Evolutionary conservation across 2,329 filamentous ascomycete genomes (phyloP).

Genomic region (Venturia carpophila): DNA sequence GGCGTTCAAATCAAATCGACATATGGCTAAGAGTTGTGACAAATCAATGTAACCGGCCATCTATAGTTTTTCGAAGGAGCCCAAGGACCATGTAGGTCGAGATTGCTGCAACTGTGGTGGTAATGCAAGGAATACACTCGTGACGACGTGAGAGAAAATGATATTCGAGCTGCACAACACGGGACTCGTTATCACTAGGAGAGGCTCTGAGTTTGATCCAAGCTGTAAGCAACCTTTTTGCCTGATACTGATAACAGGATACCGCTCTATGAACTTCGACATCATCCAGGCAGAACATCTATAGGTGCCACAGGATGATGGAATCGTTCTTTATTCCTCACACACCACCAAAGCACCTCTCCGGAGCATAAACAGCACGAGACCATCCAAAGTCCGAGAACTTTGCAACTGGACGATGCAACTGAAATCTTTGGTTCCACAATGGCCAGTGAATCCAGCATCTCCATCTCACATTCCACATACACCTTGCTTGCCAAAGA

Average conservation of each 20-base stretch:
- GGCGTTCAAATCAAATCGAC: no score
- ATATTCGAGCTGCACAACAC: no score
- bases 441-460: not conserved
- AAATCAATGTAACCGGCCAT: no score
- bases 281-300: not conserved
- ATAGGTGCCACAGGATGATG: not conserved
- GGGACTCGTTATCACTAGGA: not conserved
- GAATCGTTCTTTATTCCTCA: not conserved
- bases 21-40: no score
- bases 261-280: not conserved
- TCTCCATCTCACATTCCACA: conserved; percentile 7
- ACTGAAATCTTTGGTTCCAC: not conserved
- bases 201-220: not conserved
- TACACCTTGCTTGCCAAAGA: not conserved
- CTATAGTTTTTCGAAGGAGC: no score
- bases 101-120: no score
- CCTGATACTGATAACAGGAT: not conserved
- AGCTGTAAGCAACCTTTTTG: not conserved
- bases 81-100: no score
- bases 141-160: not conserved
- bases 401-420: not conserved
- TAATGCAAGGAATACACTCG: not conserved
- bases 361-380: not conserved
- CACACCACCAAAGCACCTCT: not conserved
- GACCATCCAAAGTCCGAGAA: not conserved